Conservation (phyloP, 164 flowering plant species). For the Annona squamosa region DNA sequence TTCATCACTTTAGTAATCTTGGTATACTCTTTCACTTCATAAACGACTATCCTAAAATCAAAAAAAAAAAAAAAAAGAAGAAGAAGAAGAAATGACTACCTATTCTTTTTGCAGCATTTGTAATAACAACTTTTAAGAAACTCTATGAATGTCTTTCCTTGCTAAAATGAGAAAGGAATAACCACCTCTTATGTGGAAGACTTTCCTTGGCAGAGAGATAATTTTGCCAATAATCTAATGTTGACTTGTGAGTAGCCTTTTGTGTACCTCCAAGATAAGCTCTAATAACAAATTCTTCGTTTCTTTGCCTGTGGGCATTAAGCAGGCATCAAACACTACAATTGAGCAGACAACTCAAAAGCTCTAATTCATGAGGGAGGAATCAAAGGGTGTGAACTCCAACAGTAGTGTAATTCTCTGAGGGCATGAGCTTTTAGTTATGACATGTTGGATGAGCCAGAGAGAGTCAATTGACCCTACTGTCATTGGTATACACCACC, state of each 20-base stretch:
- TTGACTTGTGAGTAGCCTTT: conserved; percentile 81
- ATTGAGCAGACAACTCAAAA: background rate
- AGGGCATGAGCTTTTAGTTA: background rate
- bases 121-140: background rate
- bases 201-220: conserved; percentile 79
- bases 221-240: conserved; percentile 66
- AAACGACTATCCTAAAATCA: too few species aligned
- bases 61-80: too few species aligned
- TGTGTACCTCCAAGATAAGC: conserved; percentile 73
- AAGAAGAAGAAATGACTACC: too few species aligned
- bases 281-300: conserved; percentile 81
- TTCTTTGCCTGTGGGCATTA: conserved; percentile 57
- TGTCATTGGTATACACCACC: background rate
- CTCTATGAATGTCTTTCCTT: background rate
- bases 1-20: too few species aligned
- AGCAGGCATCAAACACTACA: conserved; percentile 5
- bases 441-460: background rate
- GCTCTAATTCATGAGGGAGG: background rate
- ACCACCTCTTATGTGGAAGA: conserved; percentile 61
- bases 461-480: background rate
- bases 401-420: background rate
- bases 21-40: background rate
- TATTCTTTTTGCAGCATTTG: background rate
- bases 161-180: background rate
- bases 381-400: background rate